Evolutionary conservation across 1,284 basidiomycete genomes (phyloP).

Genomic region (Austroboletus novae-zelandiae): DNA sequence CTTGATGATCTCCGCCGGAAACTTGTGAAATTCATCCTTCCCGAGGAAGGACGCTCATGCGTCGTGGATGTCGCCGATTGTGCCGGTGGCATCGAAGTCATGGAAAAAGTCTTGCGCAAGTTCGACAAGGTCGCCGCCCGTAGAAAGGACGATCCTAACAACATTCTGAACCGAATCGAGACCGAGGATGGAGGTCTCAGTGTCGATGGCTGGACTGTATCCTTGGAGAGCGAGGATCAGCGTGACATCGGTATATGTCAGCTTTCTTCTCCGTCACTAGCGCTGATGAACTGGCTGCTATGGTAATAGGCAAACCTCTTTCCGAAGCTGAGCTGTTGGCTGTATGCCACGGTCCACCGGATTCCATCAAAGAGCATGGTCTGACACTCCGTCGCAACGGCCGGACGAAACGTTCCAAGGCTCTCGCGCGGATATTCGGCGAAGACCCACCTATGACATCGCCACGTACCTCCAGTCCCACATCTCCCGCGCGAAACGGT

Average conservation of each 20-base stretch:
- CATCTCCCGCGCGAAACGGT: slow-evolving; percentile 30
- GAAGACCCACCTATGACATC: slow-evolving; percentile 40
- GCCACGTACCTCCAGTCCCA: slow-evolving; percentile 32
- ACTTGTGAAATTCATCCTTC: slow-evolving; percentile 82
- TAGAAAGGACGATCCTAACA: slow-evolving; percentile 45
- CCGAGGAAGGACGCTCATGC: slow-evolving; percentile 72
- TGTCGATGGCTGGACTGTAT: slow-evolving; percentile 89
- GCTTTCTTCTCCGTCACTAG: background rate
- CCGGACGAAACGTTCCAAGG: slow-evolving; percentile 43
- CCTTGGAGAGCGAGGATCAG: slow-evolving; percentile 60
- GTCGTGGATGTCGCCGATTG: slow-evolving; percentile 82
- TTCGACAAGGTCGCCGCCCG: slow-evolving; percentile 68
- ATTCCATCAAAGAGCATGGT: slow-evolving; percentile 81
- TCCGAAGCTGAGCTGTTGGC: slow-evolving; percentile 81
- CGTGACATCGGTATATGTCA: slow-evolving; percentile 51
- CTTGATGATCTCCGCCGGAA: slow-evolving; percentile 78
- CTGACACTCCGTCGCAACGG: slow-evolving; percentile 66
- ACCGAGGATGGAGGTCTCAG: slow-evolving; percentile 66
- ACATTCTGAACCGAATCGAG: slow-evolving; percentile 47
- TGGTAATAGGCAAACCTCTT: slow-evolving; percentile 61
- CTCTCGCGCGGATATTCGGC: slow-evolving; percentile 56
- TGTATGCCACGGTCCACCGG: slow-evolving; percentile 82
- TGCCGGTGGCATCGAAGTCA: slow-evolving; percentile 75
- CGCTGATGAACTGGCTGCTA: background rate
- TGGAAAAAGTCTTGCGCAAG: slow-evolving; percentile 86